Evolutionary conservation across 108 stramenopile species (phyloP).

Genomic region (Pseudonitzschia pungens): DNA sequence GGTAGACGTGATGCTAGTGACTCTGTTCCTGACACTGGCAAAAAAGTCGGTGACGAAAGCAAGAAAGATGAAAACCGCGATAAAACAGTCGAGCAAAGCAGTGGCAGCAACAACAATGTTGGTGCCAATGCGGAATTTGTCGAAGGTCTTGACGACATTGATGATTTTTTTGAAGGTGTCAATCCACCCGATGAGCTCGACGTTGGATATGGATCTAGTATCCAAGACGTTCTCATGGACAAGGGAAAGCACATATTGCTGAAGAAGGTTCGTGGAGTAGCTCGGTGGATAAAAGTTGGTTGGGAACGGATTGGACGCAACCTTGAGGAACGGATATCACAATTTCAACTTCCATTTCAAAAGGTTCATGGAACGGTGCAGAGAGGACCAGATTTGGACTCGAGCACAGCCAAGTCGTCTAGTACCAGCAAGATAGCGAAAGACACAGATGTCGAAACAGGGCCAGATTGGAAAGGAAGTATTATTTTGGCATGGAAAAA

Average conservation of each 20-base stretch:
- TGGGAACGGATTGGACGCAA: background rate
- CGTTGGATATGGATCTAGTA: conserved; percentile 80
- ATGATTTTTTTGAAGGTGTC: conserved; percentile 78
- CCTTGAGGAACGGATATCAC: conserved; percentile 13
- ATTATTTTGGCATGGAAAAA: background rate
- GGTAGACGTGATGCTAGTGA: background rate
- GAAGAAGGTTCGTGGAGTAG: conserved; percentile 34
- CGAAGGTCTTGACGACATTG: conserved; percentile 80
- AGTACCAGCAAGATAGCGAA: background rate
- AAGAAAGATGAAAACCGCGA: background rate
- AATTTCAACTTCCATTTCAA: conserved; percentile 12
- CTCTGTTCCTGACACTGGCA: background rate
- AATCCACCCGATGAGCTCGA: conserved; percentile 84
- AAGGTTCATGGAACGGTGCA: background rate
- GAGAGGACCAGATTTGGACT: background rate
- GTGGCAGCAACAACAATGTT: background rate
- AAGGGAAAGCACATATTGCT: conserved; percentile 62
- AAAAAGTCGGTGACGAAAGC: background rate
- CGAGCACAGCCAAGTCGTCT: background rate
- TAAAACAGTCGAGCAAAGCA: background rate
- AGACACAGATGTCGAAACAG: background rate
- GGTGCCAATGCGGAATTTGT: conserved; percentile 70
- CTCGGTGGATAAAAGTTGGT: background rate
- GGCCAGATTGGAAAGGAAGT: background rate
- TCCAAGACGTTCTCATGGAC: conserved; percentile 75